Conservation (phyloP, 106 monocot species). For the Allium sativum region DNA sequence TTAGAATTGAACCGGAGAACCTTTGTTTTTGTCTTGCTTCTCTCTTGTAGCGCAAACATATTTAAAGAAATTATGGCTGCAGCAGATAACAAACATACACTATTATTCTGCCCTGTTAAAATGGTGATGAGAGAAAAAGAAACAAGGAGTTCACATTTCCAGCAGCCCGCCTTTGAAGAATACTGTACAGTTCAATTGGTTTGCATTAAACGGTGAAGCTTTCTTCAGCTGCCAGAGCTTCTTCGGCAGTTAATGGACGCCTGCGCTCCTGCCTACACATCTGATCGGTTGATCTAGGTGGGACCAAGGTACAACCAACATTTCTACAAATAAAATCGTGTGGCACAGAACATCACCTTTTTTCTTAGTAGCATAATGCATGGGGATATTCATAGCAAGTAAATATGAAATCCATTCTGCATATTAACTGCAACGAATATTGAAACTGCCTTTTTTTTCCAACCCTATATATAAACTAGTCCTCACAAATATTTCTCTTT, state of each 20-base stretch:
- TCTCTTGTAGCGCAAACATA: conserved; percentile 82
- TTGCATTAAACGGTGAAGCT: conserved; percentile 90
- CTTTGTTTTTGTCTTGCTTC: conserved; percentile 61
- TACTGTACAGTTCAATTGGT: conserved; percentile 94
- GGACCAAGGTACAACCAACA: conserved; percentile 49
- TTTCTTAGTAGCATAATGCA: too few relatives aligned
- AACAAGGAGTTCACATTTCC: conserved; percentile 48
- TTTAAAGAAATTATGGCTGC: conserved; percentile 93
- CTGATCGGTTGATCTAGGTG: conserved; percentile 48
- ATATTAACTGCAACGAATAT: too few relatives aligned
- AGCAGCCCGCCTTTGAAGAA: conserved; percentile 72
- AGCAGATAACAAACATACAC: conserved; percentile 15
- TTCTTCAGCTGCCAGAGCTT: conserved; percentile 88
- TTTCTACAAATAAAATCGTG: conserved; percentile 17
- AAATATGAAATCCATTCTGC: too few relatives aligned
- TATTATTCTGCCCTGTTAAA: too few relatives aligned
- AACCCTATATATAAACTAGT: too few relatives aligned
- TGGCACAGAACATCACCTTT: not conserved
- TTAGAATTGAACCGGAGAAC: conserved; percentile 15
- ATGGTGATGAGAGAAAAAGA: not conserved
- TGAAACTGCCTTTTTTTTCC: too few relatives aligned
- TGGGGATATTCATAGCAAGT: too few relatives aligned
- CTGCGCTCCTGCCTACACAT: conserved; percentile 74
- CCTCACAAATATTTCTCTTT: too few relatives aligned
- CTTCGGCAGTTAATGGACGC: conserved; percentile 50